These are phyloP conservation scores for Psilocybe cubensis DNA, from an alignment of 768 basidiomycete species.

Conservation along the genomic window DNA sequence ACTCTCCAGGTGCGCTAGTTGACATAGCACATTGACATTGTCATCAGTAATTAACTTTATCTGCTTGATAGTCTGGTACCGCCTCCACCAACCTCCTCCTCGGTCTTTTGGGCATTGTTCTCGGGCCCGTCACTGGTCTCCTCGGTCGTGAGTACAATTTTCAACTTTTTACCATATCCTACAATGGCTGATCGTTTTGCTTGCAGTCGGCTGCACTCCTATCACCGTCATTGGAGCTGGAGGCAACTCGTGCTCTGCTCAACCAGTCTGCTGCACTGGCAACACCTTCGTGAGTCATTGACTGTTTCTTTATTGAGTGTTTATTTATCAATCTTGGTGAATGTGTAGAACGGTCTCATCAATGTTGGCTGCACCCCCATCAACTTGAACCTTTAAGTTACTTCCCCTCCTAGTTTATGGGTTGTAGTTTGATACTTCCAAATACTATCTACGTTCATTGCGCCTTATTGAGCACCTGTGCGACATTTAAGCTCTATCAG, in stretches of 20 bases:
- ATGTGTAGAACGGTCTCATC: conserved; percentile 31
- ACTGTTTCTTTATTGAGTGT: not conserved
- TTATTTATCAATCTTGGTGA: not conserved
- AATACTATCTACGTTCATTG: no score
- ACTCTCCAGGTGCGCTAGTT: conserved; percentile 18
- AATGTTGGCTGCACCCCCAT: conserved; percentile 32
- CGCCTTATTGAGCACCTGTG: no score
- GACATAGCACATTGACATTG: conserved; percentile 14
- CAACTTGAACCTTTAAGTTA: conserved; percentile 26
- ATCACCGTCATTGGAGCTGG: conserved; percentile 29
- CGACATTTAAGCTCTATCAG: no score
- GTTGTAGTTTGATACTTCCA: no score
- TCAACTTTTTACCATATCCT: no score
- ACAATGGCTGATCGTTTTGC: no score
- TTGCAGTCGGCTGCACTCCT: conserved; percentile 32
- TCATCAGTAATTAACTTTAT: conserved; percentile 3
- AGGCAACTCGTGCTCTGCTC: conserved; percentile 25
- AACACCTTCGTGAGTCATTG: conserved; percentile 28
- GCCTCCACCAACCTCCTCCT: conserved; percentile 19
- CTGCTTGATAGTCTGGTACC: no score
- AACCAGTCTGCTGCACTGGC: conserved; percentile 34
- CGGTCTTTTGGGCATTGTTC: conserved; percentile 31
- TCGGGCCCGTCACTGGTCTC: conserved; percentile 19
- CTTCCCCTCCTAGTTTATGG: no score
- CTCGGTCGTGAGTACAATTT: conserved; percentile 23